Evolutionary conservation across 1,139 yeast species (phyloP), one percentile per base, ranked within the genome.

Genomic region (Insectozyma bohioensis): DNA sequence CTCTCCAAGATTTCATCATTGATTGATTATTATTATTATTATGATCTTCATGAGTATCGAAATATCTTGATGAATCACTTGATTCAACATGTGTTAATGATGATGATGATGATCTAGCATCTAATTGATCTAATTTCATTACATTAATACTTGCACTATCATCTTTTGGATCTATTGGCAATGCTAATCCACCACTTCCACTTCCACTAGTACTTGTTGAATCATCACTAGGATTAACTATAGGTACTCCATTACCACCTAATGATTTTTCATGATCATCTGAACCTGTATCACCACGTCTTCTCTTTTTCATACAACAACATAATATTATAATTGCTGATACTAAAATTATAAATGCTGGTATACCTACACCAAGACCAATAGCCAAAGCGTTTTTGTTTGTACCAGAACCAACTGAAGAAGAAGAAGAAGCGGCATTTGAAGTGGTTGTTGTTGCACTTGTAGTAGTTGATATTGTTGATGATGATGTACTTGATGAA

Each of bases 341-440:
- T 7, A 85, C 48, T 0, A 75, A 63, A 5, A 69, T 69, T 0
- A 73, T 63, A 15, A 67, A 70, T 0, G 75, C 56, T 1, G 95
- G 95, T 32, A 90, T 72, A 5, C 84, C 85, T n/a, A 85, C 92
- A 34, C 96, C 97, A 41, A 90, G 74, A 1, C 88, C 95, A 51
- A 90, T 84, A 0, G 95, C 95, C 14, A 86, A 64, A 5, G 74
- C 71, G 43, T 72, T 49, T 6, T 54, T 49, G 13, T 47, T 41
- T 27, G 11, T 56, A 40, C n/a, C 22, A 18, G 31, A 12, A 16
- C 34, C 27, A 28, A 46, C 41, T 16, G 53, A 41, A 29, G 47
- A 39, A 18, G 52, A 41, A 25, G 51, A 36, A 2, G 54, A 21
- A 5, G 53, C 29, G 13, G 56, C 12, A 2, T 60, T 30, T 3